phyloP scores from a whole-genome alignment of 192 early-diverging fungal genomes.

The Umbelopsis sp. region DNA sequence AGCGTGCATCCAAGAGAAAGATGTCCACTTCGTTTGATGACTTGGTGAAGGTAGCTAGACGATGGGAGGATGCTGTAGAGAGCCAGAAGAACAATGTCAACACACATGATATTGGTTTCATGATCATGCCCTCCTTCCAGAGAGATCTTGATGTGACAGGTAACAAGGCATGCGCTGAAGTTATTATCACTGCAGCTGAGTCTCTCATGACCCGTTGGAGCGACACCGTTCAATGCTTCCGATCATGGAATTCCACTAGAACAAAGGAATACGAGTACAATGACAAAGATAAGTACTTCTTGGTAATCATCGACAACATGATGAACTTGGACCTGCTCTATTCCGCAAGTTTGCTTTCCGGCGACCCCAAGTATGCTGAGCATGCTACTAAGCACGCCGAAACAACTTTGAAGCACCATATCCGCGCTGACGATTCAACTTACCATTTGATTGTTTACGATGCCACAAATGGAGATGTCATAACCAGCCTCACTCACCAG shows the following conservation, averaged over 20 bases:
- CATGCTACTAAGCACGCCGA: constrained; percentile 25
- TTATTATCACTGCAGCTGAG: constrained; percentile 21
- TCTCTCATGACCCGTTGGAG: constrained; percentile 24
- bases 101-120: constrained; percentile 28
- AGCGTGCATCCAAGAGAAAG: constrained; percentile 24
- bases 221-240: constrained; percentile 12
- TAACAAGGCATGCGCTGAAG: neutral
- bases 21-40: constrained; percentile 6
- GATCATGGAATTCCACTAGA: constrained; percentile 23
- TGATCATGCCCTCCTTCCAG: constrained; percentile 32
- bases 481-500: constrained; percentile 13
- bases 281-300: constrained; percentile 20
- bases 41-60: neutral
- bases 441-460: constrained; percentile 30
- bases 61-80: constrained; percentile 17
- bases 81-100: constrained; percentile 19
- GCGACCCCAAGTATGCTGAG: constrained; percentile 20
- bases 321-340: constrained; percentile 31
- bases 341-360: constrained; percentile 17
- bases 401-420: constrained; percentile 26
- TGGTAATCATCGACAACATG: constrained; percentile 32
- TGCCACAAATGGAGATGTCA: constrained; percentile 7
- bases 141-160: constrained; percentile 24
- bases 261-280: constrained; percentile 15
- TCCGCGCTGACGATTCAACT: constrained; percentile 21